Evolutionary conservation across 179 eudicot species (phyloP), one percentile per base, ranked within the genome.

Genomic region (Drosera spatulata): DNA sequence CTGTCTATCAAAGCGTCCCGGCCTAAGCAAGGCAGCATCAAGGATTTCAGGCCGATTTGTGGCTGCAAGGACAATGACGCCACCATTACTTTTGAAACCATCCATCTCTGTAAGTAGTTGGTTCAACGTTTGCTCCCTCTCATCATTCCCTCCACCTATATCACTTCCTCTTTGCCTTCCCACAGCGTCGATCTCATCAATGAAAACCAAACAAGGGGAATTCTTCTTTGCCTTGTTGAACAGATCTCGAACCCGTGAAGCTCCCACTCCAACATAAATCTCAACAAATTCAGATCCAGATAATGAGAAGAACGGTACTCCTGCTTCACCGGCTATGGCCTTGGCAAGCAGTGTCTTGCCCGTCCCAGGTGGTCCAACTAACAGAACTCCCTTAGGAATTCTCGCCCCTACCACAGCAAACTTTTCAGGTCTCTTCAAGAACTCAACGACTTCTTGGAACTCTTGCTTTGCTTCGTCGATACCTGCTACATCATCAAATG

Each of bases 381-480:
- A 55, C 8, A 90, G 71, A 1, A 82, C 85, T 33, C 97, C 97
- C 65, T 87, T 90, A 0, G 90, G 96, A 55, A 87, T 85, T 50
- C 57, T 81, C 39, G 97, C 97, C 8, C 97, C 97, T 5, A 87
- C 75, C 60, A 88, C 73, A 42, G 85, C 64, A 62, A 82, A 90
- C 60, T 87, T 85, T n/a, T 85, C 90, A 8, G 94, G 90, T 43
- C 83, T 81, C 60, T 72, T 79, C 11, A 90, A 61, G 71, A 90
- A 90, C 67, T 82, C 88, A 0, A 90, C 86, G 4, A 90, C 78
- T 61, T 90, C 97, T 55, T 76, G 80, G 38, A 90, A 87, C 38
- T 90, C 97, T 69, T 80, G 86, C 72, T 90, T 90, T 54, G 97
- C 97, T 69, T 90, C 93, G 50, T 90, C 95, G 11, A 85, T 80